Base-by-base conservation (phyloP, 129 eudicot species). In the Pulicaria dysenterica region DNA sequence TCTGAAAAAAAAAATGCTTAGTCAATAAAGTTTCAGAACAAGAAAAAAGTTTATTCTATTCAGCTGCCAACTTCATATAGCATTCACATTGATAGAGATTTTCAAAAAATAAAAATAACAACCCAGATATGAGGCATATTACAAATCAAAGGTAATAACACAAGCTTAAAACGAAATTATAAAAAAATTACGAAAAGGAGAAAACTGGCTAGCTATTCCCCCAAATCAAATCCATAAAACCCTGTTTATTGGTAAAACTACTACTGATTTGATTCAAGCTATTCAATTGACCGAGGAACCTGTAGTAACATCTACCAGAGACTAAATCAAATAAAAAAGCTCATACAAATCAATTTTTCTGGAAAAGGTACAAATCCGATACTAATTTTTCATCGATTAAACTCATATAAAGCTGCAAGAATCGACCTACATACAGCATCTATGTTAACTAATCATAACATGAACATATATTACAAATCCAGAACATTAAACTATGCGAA, bases 221-320 rank as follows among this genome's bases (percentile, higher is more conserved):
- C 58, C 69, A 79, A 74, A 74, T 62, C 69, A 6, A 75, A 70
- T 75, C 69, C 44, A 42, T 17, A 67, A 77, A 82, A 72, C 75
- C 80, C 68, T 67, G 73, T 51, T 31, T 47, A 61, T 51, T 38
- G 16, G 51, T 16, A 59, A 65, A 77, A 58, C 60, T 8, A 54
- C 44, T 42, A 64, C 58, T 72, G 65, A 60, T 80, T 74, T 57
- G 39, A 48, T 40, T 31, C 39, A 50, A 61, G 14, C 38, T 10
- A 61, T 42, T 46, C 34, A 79, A 58, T 60, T 3, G 9, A 73
- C 73, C 58, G 7, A 51, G 61, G 0, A 49, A 73, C 37, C 57
- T 47, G 41, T 65, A 17, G 17, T 76, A 56, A 44, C 61, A 73
- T 46, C 74, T 5, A 58, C 45, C 48, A 38, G 24, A 17, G 37